Percentiles rank a stretch among this genome's conserved stretches.
phyloP scores from a whole-genome alignment of 2,329 filamentous ascomycete genomes.

The Fusarium poae region DNA sequence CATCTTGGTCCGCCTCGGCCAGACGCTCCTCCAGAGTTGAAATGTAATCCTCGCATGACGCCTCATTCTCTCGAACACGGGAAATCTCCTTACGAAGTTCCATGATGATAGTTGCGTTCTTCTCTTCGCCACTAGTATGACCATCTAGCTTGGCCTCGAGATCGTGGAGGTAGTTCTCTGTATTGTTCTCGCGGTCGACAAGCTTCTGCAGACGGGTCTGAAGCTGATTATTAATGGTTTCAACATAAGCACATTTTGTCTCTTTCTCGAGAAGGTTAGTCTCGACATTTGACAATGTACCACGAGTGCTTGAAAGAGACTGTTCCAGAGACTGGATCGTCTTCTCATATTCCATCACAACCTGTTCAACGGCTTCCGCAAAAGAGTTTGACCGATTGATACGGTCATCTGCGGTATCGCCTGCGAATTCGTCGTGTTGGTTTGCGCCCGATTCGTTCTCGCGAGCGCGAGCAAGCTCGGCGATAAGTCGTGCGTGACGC shows the following conservation, averaged over 20 bases:
- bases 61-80: slow-evolving; percentile 89
- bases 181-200: slow-evolving; percentile 89
- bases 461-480: slow-evolving; percentile 89
- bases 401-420: slow-evolving; percentile 85
- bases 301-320: slow-evolving; percentile 88
- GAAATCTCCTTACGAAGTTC: slow-evolving; percentile 93
- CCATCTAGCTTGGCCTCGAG: slow-evolving; percentile 91
- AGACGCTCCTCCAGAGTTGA: slow-evolving; percentile 95
- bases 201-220: slow-evolving; percentile 92
- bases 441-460: slow-evolving; percentile 75
- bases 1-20: slow-evolving; percentile 94
- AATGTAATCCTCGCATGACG: slow-evolving; percentile 94
- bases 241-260: slow-evolving; percentile 90
- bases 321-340: slow-evolving; percentile 95
- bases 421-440: slow-evolving; percentile 70
- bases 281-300: slow-evolving; percentile 86
- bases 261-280: slow-evolving; percentile 91
- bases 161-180: slow-evolving; percentile 92
- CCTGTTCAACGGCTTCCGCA: slow-evolving; percentile 93
- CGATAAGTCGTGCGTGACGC: slow-evolving; percentile 94
- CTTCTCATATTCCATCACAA: slow-evolving; percentile 98
- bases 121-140: slow-evolving; percentile 91
- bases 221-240: slow-evolving; percentile 91
- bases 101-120: slow-evolving; percentile 84
- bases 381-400: slow-evolving; percentile 96